Percentiles rank a stretch among this genome's conserved stretches.
phyloP scores from a whole-genome alignment of 208 protist genomes.

The Crithidia acanthocephali region DNA sequence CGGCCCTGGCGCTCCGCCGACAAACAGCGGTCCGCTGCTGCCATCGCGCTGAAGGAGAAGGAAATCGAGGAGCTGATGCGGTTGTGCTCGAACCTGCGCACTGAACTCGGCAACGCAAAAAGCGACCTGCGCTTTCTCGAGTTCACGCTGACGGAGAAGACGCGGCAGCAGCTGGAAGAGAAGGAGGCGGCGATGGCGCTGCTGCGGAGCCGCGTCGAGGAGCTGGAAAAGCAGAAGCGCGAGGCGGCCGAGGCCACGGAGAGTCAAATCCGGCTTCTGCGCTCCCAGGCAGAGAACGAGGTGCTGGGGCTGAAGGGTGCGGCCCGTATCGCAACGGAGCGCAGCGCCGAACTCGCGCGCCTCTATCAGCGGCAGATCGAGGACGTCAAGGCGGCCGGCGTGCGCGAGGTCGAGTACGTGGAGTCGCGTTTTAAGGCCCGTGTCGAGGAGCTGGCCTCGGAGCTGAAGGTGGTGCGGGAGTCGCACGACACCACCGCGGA shows the following conservation, averaged over 20 bases:
- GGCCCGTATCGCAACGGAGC: slow-evolving; percentile 54
- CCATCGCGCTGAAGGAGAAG: slow-evolving; percentile 81
- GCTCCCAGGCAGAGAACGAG: slow-evolving; percentile 77
- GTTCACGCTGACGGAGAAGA: slow-evolving; percentile 60
- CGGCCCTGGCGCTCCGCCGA: slow-evolving; percentile 78
- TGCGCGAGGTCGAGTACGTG: slow-evolving; percentile 74
- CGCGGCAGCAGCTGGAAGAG: slow-evolving; percentile 47
- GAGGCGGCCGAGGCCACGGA: slow-evolving; percentile 62
- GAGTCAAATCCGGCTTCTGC: slow-evolving; percentile 75
- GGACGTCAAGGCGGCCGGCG: slow-evolving; percentile 73
- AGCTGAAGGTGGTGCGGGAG: slow-evolving; percentile 64
- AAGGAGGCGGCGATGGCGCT: slow-evolving; percentile 45
- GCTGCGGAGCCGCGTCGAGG: slow-evolving; percentile 39
- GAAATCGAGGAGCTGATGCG: slow-evolving; percentile 90
- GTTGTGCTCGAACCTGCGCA: slow-evolving; percentile 76
- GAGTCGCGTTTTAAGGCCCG: slow-evolving; percentile 65
- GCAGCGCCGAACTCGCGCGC: slow-evolving; percentile 47
- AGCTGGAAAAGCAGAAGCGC: slow-evolving; percentile 44
- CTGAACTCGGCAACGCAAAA: slow-evolving; percentile 78
- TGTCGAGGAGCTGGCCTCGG: slow-evolving; percentile 62
- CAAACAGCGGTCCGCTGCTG: slow-evolving; percentile 50
- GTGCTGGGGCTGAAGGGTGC: slow-evolving; percentile 55
- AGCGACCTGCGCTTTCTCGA: slow-evolving; percentile 75
- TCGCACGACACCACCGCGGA: slow-evolving; percentile 48
- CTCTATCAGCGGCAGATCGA: slow-evolving; percentile 74